Evolutionary conservation across 2,329 filamentous ascomycete genomes (phyloP).

Genomic region (Furcasterigmium sp.): DNA sequence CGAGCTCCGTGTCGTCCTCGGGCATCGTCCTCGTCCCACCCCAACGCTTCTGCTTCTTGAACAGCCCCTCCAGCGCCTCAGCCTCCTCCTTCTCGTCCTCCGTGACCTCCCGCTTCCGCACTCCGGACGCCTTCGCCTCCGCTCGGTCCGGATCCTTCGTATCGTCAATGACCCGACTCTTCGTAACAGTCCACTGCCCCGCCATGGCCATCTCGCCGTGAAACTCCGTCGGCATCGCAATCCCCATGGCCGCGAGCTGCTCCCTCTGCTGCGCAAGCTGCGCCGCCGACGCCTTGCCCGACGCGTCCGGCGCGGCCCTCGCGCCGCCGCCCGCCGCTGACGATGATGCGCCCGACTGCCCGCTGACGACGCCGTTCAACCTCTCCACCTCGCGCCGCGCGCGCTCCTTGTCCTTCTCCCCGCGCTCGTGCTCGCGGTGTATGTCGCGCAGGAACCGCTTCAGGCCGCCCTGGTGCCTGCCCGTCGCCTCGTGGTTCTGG

Average conservation of each 20-base stretch:
- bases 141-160: slow-evolving; percentile 21
- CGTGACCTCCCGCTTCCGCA: slow-evolving; percentile 57
- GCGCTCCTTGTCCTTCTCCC: slow-evolving; percentile 74
- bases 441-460: slow-evolving; percentile 88
- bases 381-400: slow-evolving; percentile 82
- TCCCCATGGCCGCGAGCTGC: slow-evolving; percentile 81
- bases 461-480: slow-evolving; percentile 76
- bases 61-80: slow-evolving; percentile 50
- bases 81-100: slow-evolving; percentile 59
- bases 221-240: slow-evolving; percentile 75
- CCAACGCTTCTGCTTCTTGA: slow-evolving; percentile 54
- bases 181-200: slow-evolving; percentile 78
- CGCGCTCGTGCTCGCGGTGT: slow-evolving; percentile 76
- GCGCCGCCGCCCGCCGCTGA: slow-evolving; percentile 13
- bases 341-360: slow-evolving; percentile 30
- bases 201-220: slow-evolving; percentile 79
- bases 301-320: neutral
- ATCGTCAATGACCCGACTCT: slow-evolving; percentile 52
- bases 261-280: slow-evolving; percentile 80
- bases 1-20: slow-evolving; percentile 50
- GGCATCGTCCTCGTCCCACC: slow-evolving; percentile 44
- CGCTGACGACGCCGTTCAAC: slow-evolving; percentile 67
- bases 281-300: slow-evolving; percentile 40
- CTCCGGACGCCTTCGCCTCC: slow-evolving; percentile 48
- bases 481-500: slow-evolving; percentile 82